Conservation (phyloP, 257 asterid genomes). For the Dorcoceras hygrometricum region DNA sequence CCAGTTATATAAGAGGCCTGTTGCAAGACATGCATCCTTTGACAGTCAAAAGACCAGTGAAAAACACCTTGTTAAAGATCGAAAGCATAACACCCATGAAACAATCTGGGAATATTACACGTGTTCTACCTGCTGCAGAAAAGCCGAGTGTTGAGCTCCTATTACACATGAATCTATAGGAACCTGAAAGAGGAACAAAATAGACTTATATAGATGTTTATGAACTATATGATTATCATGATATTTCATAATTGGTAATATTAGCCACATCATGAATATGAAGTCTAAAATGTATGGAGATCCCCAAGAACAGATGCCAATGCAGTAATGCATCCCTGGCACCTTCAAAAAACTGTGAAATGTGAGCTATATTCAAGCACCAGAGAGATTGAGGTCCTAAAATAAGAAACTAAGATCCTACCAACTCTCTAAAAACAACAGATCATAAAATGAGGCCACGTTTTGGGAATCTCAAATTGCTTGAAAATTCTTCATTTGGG, state of each 20-base stretch:
- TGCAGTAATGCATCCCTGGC: neutral
- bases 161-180: conserved; percentile 83
- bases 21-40: conserved; percentile 22
- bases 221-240: neutral
- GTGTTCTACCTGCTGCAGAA: conserved; percentile 80
- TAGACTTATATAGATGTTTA: neutral
- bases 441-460: conserved; percentile 5
- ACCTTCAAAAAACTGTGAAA: too few relatives aligned
- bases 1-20: conserved; percentile 93
- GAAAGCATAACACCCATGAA: conserved; percentile 8
- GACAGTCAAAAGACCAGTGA: conserved; percentile 24
- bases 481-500: neutral
- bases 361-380: too few relatives aligned
- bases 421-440: neutral
- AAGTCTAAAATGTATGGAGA: neutral
- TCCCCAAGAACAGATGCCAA: neutral
- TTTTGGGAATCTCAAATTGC: conserved; percentile 7
- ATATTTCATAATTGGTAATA: too few relatives aligned
- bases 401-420: neutral
- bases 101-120: conserved; percentile 5
- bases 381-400: too few relatives aligned
- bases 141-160: conserved; percentile 90
- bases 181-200: conserved; percentile 47
- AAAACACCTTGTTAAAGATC: conserved; percentile 6
- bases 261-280: neutral